phyloP scores from a whole-genome alignment of 371 early-diverging fungal genomes.

The Paramicrosporidium saccamoebae region DNA sequence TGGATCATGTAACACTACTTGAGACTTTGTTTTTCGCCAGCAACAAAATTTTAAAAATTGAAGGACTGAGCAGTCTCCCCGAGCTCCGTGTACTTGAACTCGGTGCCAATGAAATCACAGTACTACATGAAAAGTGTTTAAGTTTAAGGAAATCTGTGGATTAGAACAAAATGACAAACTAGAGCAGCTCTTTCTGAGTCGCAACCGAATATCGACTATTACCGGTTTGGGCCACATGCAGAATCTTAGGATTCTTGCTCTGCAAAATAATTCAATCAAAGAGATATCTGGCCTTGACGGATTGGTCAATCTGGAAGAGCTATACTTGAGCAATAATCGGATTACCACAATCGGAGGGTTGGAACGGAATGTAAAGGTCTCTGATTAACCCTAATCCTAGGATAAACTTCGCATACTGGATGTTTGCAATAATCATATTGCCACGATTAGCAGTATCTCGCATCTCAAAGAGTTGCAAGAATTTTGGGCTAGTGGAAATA shows the following conservation, averaged over 20 bases:
- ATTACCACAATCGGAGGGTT: slow-evolving; percentile 31
- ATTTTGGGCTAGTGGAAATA: slow-evolving; percentile 55
- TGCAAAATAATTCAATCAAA: too few species aligned
- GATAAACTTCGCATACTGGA: slow-evolving; percentile 33
- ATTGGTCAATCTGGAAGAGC: slow-evolving; percentile 36
- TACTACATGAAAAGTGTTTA: too few species aligned
- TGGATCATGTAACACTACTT: slow-evolving; percentile 16
- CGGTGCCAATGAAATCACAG: slow-evolving; percentile 70
- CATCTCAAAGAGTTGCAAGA: slow-evolving; percentile 37
- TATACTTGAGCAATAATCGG: slow-evolving; percentile 83
- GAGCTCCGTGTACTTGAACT: slow-evolving; percentile 49
- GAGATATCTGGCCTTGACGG: slow-evolving; percentile 16
- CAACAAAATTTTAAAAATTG: slow-evolving; percentile 40
- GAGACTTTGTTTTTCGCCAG: slow-evolving; percentile 37
- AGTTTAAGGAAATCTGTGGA: too few species aligned
- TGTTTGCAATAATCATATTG: slow-evolving; percentile 40
- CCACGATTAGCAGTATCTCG: slow-evolving; percentile 29
- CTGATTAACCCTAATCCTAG: slow-evolving; percentile 5
- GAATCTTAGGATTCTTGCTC: too few species aligned
- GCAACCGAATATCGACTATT: too few species aligned
- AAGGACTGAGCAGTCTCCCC: slow-evolving; percentile 21
- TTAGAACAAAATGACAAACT: not conserved
- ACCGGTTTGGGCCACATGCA: too few species aligned
- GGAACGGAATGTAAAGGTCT: slow-evolving; percentile 6
- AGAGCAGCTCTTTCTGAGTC: not conserved